Conservation (phyloP, 2,329 filamentous ascomycete species). For the Leptographium flavum region DNA sequence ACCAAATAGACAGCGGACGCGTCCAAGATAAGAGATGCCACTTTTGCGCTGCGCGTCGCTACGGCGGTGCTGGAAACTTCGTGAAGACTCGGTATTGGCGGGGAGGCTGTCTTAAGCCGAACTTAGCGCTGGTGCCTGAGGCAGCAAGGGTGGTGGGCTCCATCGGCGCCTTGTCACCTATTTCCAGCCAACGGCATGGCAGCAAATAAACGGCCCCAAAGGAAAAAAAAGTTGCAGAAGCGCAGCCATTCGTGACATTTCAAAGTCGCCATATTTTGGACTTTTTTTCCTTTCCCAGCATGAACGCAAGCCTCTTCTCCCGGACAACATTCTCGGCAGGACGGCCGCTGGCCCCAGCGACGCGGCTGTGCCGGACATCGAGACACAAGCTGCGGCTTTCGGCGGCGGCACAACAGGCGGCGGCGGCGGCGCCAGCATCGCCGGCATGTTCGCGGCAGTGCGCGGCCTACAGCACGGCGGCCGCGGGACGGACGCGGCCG, state of each 20-base stretch:
- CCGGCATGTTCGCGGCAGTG: slow-evolving; percentile 10
- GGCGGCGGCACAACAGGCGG: neutral
- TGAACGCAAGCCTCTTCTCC: slow-evolving; percentile 20
- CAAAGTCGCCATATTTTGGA: too few species aligned
- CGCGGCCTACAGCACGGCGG: slow-evolving; percentile 3
- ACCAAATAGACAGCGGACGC: slow-evolving; percentile 1
- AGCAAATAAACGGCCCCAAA: slow-evolving; percentile 1
- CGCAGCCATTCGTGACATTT: neutral
- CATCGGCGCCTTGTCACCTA: neutral
- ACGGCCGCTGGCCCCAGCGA: slow-evolving; percentile 17
- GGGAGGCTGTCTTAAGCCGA: neutral
- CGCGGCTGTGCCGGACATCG: slow-evolving; percentile 16
- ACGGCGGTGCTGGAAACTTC: neutral
- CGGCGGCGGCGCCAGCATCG: neutral
- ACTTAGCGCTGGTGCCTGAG: neutral
- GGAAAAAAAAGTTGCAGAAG: slow-evolving; percentile 1
- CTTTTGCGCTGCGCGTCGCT: too few species aligned
- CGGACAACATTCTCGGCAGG: slow-evolving; percentile 20
- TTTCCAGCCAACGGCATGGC: neutral
- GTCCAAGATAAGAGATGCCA: too few species aligned
- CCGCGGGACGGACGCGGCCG: neutral
- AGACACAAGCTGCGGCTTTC: slow-evolving; percentile 12
- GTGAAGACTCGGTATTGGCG: neutral
- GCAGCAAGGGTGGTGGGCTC: neutral
- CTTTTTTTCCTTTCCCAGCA: slow-evolving; percentile 6